Percentiles rank a stretch among this genome's conserved stretches.
Evolutionary conservation across 1,284 basidiomycete genomes (phyloP).

Genomic region (Sporisorium graminicola): DNA sequence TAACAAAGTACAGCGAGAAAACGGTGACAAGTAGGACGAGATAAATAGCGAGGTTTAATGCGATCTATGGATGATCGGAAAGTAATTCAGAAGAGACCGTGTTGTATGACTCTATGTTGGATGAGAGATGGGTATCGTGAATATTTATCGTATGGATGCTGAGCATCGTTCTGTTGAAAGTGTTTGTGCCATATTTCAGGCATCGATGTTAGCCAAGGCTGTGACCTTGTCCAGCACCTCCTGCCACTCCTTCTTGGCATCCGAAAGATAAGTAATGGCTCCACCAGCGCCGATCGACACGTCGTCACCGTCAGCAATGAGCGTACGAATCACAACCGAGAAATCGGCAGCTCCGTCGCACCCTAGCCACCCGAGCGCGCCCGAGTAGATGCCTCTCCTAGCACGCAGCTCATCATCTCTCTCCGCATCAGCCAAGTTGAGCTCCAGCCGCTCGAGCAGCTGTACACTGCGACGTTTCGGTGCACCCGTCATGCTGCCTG

Average conservation of each 20-base stretch:
- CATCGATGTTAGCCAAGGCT: conserved; percentile 44
- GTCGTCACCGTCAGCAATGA: conserved; percentile 79
- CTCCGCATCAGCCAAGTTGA: conserved; percentile 31
- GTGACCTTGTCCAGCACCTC: conserved; percentile 85
- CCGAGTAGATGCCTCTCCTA: conserved; percentile 83
- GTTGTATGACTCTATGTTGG: conserved; percentile 10
- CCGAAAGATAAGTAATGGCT: conserved; percentile 93
- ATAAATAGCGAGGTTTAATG: neutral
- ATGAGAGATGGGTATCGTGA: conserved; percentile 8
- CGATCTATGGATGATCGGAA: neutral
- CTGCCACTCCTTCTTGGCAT: conserved; percentile 89
- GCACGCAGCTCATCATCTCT: conserved; percentile 31
- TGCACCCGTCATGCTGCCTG: conserved; percentile 97
- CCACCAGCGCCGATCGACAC: conserved; percentile 86
- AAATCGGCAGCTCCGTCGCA: conserved; percentile 90
- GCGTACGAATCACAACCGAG: conserved; percentile 95
- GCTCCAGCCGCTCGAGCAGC: conserved; percentile 85
- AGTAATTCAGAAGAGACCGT: neutral
- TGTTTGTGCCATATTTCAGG: conserved; percentile 1
- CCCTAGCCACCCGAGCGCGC: conserved; percentile 86
- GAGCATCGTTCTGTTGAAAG: conserved; percentile 17
- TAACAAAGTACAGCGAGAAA: neutral
- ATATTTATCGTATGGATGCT: neutral
- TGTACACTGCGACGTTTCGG: conserved; percentile 94
- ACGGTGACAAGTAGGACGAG: conserved; percentile 1